Base-by-base conservation (phyloP, 371 early-diverging fungal species). In the Amoeboaphelidium protococcarum region DNA sequence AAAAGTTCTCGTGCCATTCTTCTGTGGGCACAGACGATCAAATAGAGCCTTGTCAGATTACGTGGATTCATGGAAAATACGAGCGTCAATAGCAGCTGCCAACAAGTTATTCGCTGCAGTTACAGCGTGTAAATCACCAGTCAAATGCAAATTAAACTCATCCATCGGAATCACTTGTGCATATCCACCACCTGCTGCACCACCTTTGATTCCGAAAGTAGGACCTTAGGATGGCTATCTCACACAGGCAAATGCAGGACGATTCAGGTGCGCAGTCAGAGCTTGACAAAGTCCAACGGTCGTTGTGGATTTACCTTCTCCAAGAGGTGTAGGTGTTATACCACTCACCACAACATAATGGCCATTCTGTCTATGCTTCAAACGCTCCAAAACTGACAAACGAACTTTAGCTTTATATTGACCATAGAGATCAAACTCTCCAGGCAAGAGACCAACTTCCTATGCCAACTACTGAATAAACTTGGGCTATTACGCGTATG, bases 81-180 rank as follows among this genome's bases (percentile, higher is more conserved):
- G 74, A 0, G 94, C 86, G 59, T 94, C 94, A 52, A 94, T 86
- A 3, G 91, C 91, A 20, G 94, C 91, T n/a, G 94, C 89, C 49
- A 66, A 49, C 50, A 92, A 63, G 66, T 92, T 92, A 72, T 88
- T 92, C 40, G 94, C 88, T 13, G 94, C 94, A 2, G 83, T 76
- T 50, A 92, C 81, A 25, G 94, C 94, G 55, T 94, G 94, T 54
- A 91, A 82, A 67, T 94, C 94, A 31, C 94, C 94, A 0, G 94
- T 94, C 65, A 94, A 65, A 51, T 94, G 94, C 50, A 94, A 63
- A 61, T 94, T 94, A 72, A 94, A 90, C 54, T 89, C 86, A 52
- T 90, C 88, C 94, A 94, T 94, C n/a, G 94, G 94, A 50, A 91
- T 86, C 42, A 94, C 84, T 60, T 91, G 91, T 19, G 90, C 78